Evolutionary conservation across 192 early-diverging fungal genomes (phyloP), one percentile per base, ranked within the genome.

Genomic region (Allomyces macrogynus): DNA sequence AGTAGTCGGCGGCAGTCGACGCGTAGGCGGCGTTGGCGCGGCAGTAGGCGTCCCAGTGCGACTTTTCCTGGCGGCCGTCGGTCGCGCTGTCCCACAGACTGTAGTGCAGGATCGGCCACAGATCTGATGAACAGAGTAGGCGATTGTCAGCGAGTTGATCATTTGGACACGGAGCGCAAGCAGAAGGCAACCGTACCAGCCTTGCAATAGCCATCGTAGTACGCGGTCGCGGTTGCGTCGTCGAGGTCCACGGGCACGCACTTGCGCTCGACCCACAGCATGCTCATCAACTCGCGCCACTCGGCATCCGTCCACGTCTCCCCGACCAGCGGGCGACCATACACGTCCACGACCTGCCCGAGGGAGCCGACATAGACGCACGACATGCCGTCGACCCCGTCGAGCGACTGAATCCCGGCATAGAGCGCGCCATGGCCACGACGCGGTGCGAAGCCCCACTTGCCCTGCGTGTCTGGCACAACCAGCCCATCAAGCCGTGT

Each of bases 141-240:
- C n/a, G n/a, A n/a, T n/a, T 27, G 26, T 27, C 26, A 27, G 26
- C 26, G 26, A 27, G 2, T 4, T 27, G 26, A 27, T n/a, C n/a
- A n/a, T n/a, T n/a, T n/a, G n/a, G n/a, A n/a, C n/a, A n/a, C n/a
- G 4, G 4, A 27, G 4, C 26, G 26, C 26, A n/a, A n/a, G 26
- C 26, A 1, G 4, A 27, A 4, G 26, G 1, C 26, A 27, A 27
- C 26, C 26, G 4, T 27, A 27, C 26, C 66, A 63, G 82, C 78
- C 78, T 98, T 98, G 78, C 93, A 95, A 74, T 93, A 99, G 0
- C 95, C 95, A 65, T 99, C 95, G 70, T 99, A 99, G 73, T 95
- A 92, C 54, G 81, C 86, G 62, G 75, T 68, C 24, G 89, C 85
- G 24, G 75, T 76, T 24, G 77, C 70, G 23, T 88, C 83, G 64